Base-by-base conservation (phyloP, 2,329 filamentous ascomycete genomes). In the Beauveria sp. region DNA sequence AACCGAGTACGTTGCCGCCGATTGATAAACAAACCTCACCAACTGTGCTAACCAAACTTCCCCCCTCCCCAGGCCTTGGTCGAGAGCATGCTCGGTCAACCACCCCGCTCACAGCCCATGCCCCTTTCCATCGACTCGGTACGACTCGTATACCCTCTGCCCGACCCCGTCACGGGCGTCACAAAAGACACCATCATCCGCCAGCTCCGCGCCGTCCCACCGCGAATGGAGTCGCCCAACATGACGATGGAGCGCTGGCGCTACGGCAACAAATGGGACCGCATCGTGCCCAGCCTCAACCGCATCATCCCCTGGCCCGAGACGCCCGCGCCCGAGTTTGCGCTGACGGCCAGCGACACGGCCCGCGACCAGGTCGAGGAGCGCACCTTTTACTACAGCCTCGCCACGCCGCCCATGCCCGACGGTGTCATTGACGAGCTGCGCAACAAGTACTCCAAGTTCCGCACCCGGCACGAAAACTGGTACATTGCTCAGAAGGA, bases 381-480 rank as follows among this genome's bases (percentile, higher is more conserved):
- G 65, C 80, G 79, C 69, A 90, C 89, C 1, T 96, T 90, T 72
- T 80, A 88, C 60, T 92, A 93, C n/a, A 89, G 86, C 42, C 80
- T 98, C 26, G 79, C 92, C 31, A 79, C 83, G 18, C 83, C 89
- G 28, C 93, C 93, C 16, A 91, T 96, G 82, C 92, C 93, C 5
- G 76, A 80, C 34, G 77, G 75, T n/a, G 83, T 97, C 43, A 82
- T 96, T 66, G 87, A 96, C 73, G 93, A 98, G 79, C 80, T 98
- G 71, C 83, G 92, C 71, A 88, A 89, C 79, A 88, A 87, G 72
- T 96, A 88, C 81, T 90, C 88, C 67, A 85, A 83, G 69, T 95
- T 93, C 84, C 83, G 92, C 70, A 91, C 87, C 59, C 82, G 90
- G 53, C 91, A 96, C 76, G 89, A 92, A 65, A 77, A 83, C 51